phyloP scores from a whole-genome alignment of 1,284 basidiomycete genomes.

The Austroboletus novae-zelandiae region DNA sequence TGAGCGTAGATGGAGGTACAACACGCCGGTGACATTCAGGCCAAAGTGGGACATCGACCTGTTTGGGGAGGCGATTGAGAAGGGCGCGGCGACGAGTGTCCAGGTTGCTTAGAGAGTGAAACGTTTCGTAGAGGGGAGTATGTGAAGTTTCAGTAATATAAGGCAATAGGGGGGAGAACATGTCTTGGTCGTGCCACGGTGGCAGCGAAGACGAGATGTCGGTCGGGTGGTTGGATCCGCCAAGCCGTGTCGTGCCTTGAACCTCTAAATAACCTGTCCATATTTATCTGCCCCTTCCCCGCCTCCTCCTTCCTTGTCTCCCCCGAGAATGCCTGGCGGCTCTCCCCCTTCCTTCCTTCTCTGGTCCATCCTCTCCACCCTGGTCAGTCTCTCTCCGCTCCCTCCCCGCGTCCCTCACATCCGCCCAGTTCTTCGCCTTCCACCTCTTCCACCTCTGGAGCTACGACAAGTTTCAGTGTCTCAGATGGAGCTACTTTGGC shows the following conservation, averaged over 20 bases:
- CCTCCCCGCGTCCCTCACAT: slow-evolving; percentile 1
- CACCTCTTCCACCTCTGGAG: slow-evolving; percentile 68
- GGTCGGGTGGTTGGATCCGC: neutral
- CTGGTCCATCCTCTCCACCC: slow-evolving; percentile 64
- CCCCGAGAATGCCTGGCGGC: slow-evolving; percentile 55
- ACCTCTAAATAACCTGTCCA: slow-evolving; percentile 3
- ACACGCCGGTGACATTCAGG: slow-evolving; percentile 60
- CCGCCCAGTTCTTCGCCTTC: slow-evolving; percentile 58
- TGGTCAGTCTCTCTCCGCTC: slow-evolving; percentile 44
- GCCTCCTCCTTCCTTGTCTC: slow-evolving; percentile 1
- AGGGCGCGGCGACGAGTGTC: slow-evolving; percentile 44
- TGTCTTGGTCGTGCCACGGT: neutral
- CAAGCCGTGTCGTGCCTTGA: neutral
- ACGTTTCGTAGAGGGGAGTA: too few relatives aligned
- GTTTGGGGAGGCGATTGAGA: slow-evolving; percentile 64
- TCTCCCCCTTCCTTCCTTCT: slow-evolving; percentile 67
- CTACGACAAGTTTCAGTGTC: slow-evolving; percentile 70
- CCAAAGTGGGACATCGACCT: slow-evolving; percentile 69
- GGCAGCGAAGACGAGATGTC: neutral
- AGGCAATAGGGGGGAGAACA: neutral
- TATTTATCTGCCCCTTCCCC: slow-evolving; percentile 9
- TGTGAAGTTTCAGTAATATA: neutral
- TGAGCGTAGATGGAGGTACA: slow-evolving; percentile 45
- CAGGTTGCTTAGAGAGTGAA: slow-evolving; percentile 36
- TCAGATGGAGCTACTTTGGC: slow-evolving; percentile 62